Evolutionary conservation across 768 basidiomycete species (phyloP), one percentile per base, ranked within the genome.

Genomic region (Kwoniella dejecticola): DNA sequence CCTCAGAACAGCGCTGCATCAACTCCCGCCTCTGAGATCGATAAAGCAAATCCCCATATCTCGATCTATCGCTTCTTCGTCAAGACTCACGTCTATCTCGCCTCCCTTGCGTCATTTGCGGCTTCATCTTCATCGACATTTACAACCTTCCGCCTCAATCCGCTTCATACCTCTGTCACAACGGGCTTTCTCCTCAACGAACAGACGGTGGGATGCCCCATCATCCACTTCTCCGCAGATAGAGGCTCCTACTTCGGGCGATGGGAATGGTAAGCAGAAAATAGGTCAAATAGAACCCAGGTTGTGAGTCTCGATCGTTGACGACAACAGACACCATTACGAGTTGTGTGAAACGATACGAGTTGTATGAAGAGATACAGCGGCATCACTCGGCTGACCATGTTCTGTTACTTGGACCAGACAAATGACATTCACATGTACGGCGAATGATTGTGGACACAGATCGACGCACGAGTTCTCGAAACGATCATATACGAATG

Each of bases 391-490:
- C n/a, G n/a, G n/a, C n/a, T n/a, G n/a, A n/a, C n/a, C n/a, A n/a
- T n/a, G n/a, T n/a, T n/a, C n/a, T n/a, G n/a, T n/a, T n/a, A n/a
- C n/a, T n/a, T n/a, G n/a, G n/a, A n/a, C n/a, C 21, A 78, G 77
- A 50, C 70, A 70, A 23, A 65, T 78, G 60, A 78, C 77, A n/a
- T 77, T 78, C 57, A 78, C 77, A 27, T 78, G 77, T 62, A 77
- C 77, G 5, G 70, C 68, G 0, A 53, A 62, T 46, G 72, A 66
- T 24, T 97, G 94, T 69, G 83, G 83, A 10, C 84, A 84, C 62
- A 87, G 95, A 2, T 94, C 91, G 8, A 87, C 90, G 4, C 94
- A 97, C 70, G 84, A 89, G 63, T 97, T 98, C 77, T 84, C 90
- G 5, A 88, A 86, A 74, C 84, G 86, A 45, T 85, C 90, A 19